These are phyloP conservation scores for Starmerella lactis-condensi DNA, from an alignment of 805 yeast species.

Conservation along the genomic window DNA sequence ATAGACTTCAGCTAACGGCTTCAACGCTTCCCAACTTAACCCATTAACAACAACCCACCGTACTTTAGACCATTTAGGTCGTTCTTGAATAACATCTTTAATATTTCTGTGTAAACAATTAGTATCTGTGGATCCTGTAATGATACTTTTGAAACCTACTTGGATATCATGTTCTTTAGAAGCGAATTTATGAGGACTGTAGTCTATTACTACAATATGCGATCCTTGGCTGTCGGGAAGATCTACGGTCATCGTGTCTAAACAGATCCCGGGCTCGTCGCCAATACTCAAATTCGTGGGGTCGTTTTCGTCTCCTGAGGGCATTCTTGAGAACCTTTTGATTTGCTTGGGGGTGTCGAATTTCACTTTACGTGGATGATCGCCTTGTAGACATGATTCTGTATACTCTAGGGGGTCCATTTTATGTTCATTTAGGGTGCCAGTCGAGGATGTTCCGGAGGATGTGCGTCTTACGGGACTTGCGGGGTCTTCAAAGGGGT, in stretches of 20 bases:
- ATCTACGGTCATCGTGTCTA: constrained; percentile 33
- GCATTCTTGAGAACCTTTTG: no score
- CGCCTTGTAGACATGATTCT: no score
- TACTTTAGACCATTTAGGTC: constrained; percentile 34
- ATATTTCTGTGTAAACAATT: constrained; percentile 4
- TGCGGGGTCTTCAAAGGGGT: no score
- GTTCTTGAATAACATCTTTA: constrained; percentile 17
- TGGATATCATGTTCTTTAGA: constrained; percentile 28
- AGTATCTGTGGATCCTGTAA: constrained; percentile 7
- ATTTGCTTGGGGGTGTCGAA: no score
- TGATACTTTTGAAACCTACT: constrained; percentile 19
- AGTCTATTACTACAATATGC: constrained; percentile 36
- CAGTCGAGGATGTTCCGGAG: no score
- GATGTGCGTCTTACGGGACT: no score
- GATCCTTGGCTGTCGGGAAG: constrained; percentile 34
- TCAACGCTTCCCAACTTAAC: constrained; percentile 41
- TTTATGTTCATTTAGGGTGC: no score
- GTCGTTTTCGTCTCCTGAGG: no score
- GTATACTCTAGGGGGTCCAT: no score
- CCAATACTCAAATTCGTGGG: no score
- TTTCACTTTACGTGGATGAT: no score
- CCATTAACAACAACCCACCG: constrained; percentile 44
- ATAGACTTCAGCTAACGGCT: constrained; percentile 29
- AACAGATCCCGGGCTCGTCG: constrained; percentile 45
- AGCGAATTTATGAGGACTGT: constrained; percentile 27